Evolutionary conservation across 1,284 basidiomycete species (phyloP).

Genomic region (Ganoderma boninense): DNA sequence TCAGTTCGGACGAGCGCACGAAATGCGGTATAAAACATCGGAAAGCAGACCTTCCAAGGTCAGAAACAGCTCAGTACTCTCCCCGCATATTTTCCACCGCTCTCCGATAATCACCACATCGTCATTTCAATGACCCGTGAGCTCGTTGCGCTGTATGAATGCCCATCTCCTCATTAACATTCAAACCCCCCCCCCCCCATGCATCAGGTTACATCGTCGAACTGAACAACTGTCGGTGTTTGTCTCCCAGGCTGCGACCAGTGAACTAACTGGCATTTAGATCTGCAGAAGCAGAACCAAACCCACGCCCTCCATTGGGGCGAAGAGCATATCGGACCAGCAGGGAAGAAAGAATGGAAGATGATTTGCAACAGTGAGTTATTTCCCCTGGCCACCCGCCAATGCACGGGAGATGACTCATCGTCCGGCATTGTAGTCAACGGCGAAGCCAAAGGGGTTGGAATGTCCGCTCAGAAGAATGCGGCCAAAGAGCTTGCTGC

Average conservation of each 20-base stretch:
- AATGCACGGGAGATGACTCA: constrained; percentile 6
- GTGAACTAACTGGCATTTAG: constrained; percentile 37
- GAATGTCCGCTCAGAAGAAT: constrained; percentile 49
- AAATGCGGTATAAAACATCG: constrained; percentile 11
- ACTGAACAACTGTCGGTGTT: constrained; percentile 60
- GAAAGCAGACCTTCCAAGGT: background rate
- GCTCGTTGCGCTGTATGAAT: background rate
- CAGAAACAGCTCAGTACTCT: background rate
- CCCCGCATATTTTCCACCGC: background rate
- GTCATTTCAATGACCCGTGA: background rate
- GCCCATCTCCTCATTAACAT: background rate
- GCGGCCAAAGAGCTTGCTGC: constrained; percentile 65
- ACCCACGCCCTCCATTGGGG: constrained; percentile 48
- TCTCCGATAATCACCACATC: background rate
- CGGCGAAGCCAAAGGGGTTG: constrained; percentile 55
- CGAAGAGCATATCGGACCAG: constrained; percentile 49
- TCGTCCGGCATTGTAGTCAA: constrained; percentile 47
- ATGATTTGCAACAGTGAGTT: constrained; percentile 61
- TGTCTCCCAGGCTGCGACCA: background rate
- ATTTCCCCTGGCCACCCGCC: background rate
- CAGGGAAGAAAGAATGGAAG: constrained; percentile 56
- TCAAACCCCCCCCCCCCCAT: background rate
- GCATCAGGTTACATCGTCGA: constrained; percentile 50
- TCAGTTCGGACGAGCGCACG: constrained; percentile 8
- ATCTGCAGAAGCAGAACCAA: constrained; percentile 46